Evolutionary conservation across 306 rosid genomes (phyloP).

Genomic region (Cicer pinnatifidum): DNA sequence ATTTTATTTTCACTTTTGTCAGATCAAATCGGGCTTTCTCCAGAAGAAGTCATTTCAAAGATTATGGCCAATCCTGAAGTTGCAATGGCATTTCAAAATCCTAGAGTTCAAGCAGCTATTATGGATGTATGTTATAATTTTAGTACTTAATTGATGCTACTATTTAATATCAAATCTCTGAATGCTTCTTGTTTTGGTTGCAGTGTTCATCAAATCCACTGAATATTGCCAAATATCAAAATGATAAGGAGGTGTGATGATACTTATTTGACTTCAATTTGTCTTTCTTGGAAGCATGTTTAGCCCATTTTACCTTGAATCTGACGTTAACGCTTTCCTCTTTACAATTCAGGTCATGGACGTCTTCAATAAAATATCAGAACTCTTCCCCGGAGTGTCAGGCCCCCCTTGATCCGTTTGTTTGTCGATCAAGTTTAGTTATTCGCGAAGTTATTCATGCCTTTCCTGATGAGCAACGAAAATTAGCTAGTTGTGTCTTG

Average conservation of each 20-base stretch:
- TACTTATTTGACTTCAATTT: constrained; percentile 32
- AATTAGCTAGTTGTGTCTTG: constrained; percentile 22
- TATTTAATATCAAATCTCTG: constrained; percentile 32
- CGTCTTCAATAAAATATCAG: constrained; percentile 88
- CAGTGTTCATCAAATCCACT: constrained; percentile 96
- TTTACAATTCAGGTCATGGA: constrained; percentile 75
- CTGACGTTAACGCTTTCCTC: neutral
- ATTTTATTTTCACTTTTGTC: constrained; percentile 48
- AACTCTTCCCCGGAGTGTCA: constrained; percentile 88
- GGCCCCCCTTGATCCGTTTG: constrained; percentile 67
- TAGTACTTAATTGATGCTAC: constrained; percentile 5
- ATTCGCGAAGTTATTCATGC: neutral
- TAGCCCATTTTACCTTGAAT: neutral
- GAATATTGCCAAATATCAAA: constrained; percentile 90
- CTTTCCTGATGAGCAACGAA: constrained; percentile 35
- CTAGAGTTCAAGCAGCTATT: constrained; percentile 96
- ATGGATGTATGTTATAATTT: constrained; percentile 79
- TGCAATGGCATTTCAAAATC: constrained; percentile 97
- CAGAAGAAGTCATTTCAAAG: constrained; percentile 92
- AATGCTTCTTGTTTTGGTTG: constrained; percentile 51
- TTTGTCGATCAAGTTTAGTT: neutral
- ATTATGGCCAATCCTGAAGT: constrained; percentile 97
- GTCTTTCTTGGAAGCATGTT: constrained; percentile 25
- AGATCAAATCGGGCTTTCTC: constrained; percentile 98
- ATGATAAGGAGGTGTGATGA: constrained; percentile 88